Evolutionary conservation across 1,284 basidiomycete species (phyloP), one percentile per base, ranked within the genome.

Genomic region (Testicularia cyperi): DNA sequence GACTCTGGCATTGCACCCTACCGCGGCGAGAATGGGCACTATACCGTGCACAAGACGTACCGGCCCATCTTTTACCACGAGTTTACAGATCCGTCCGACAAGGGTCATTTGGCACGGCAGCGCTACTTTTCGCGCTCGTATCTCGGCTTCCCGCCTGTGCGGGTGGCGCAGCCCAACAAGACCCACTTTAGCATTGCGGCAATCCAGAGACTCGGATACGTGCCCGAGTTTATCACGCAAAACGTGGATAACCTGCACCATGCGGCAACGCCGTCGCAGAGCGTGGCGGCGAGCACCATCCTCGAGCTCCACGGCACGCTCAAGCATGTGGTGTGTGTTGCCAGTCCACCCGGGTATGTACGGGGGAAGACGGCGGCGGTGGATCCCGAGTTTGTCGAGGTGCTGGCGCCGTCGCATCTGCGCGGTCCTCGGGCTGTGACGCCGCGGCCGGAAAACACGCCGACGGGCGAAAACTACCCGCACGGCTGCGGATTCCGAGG

Each of bases 171-270:
- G 42, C 73, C 75, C 1, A 77, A 77, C 40, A 33, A 35, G 10
- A 65, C 68, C 4, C 75, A 77, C 49, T 65, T 66, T 43, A 54
- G 70, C 18, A 52, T 75, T 5, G 71, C 75, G 7, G 66, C 67
- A 16, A 55, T 74, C 13, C 73, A 72, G 44, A 44, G 65, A 8
- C 38, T 72, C 1, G 73, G 73, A 2, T 52, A 55, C 38, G 46
- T 75, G 3, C 53, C 60, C 13, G 57, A 70, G 14, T 54, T 60
- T 30, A 76, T 77, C 39, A 77, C 75, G 2, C 56, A 71, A 31
- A 77, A 77, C 38, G 75, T 77, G 24, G 75, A 77, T 45, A 61
- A 54, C 14, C 45, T 77, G 16, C 74, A 77, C 42, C 72, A 75
- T 38, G 52, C 61, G 6, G 74, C 75, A 1, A 62, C 68, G 25